These are phyloP conservation scores for Mycena albidolilacea DNA, from an alignment of 768 basidiomycete species.

Conservation along the genomic window DNA sequence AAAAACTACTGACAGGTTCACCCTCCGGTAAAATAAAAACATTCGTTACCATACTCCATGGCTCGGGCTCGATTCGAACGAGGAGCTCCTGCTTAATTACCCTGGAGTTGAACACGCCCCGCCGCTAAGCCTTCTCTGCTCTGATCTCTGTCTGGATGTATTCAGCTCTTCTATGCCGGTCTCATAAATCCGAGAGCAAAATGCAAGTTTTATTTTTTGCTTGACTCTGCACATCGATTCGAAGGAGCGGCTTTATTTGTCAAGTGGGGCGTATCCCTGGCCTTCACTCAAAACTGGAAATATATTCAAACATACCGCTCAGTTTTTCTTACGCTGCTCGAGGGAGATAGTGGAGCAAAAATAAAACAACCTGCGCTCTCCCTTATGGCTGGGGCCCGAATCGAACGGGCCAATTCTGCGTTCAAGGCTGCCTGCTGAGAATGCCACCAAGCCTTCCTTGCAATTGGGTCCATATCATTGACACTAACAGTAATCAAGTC, in stretches of 20 bases:
- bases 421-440: background rate
- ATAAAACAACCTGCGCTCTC: background rate
- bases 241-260: too few species aligned
- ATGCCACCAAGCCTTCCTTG: background rate
- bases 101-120: background rate
- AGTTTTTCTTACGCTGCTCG: too few species aligned
- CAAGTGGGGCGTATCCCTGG: too few species aligned
- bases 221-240: too few species aligned
- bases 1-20: background rate
- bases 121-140: background rate
- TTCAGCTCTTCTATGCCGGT: background rate
- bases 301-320: too few species aligned
- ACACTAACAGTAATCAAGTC: too few species aligned
- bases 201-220: too few species aligned
- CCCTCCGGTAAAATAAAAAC: background rate
- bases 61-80: slow-evolving; percentile 9
- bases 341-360: background rate
- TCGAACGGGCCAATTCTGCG: background rate
- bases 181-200: background rate
- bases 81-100: background rate
- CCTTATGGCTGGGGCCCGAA: slow-evolving; percentile 2
- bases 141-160: too few species aligned
- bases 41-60: background rate
- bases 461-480: too few species aligned
- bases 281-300: too few species aligned